Conservation (phyloP, 1,284 basidiomycete genomes). For the Sanghuangporus baumii region DNA sequence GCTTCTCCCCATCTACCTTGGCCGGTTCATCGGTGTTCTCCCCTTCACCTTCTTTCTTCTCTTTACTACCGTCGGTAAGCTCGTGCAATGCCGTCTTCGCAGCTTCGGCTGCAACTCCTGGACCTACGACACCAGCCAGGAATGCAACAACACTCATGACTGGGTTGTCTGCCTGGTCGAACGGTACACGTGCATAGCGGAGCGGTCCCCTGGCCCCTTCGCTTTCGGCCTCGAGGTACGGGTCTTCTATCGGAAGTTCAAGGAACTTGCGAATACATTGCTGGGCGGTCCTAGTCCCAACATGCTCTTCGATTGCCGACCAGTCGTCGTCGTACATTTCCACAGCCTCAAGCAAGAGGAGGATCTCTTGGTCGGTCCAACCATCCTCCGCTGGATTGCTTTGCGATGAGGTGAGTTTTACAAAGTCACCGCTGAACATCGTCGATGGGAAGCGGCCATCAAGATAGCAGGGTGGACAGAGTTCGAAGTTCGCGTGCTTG, state of each 20-base stretch:
- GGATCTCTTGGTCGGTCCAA: conserved; percentile 90
- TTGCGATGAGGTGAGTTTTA: conserved; percentile 64
- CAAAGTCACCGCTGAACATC: conserved; percentile 98
- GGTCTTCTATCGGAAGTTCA: conserved; percentile 94
- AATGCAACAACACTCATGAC: conserved; percentile 99
- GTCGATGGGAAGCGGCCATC: conserved; percentile 94
- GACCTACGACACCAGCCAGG: conserved; percentile 87
- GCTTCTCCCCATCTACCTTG: conserved; percentile 24
- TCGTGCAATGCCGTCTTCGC: conserved; percentile 87
- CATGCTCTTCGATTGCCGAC: conserved; percentile 88
- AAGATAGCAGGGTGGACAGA: conserved; percentile 89
- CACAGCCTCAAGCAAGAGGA: conserved; percentile 88
- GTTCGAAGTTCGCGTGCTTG: conserved; percentile 87
- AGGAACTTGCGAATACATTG: conserved; percentile 97
- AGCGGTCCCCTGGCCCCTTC: conserved; percentile 69
- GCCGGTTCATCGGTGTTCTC: conserved; percentile 27
- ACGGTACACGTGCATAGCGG: conserved; percentile 78
- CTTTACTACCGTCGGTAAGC: conserved; percentile 56
- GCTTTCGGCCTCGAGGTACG: conserved; percentile 71
- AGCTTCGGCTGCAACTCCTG: conserved; percentile 88
- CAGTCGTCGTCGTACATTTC: conserved; percentile 99
- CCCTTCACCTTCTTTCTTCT: conserved; percentile 31
- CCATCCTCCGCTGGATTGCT: conserved; percentile 50
- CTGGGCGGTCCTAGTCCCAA: conserved; percentile 86
- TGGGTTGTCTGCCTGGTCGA: conserved; percentile 94